Evolutionary conservation across 1,284 basidiomycete species (phyloP).

Genomic region (Laetiporus sulphureus): DNA sequence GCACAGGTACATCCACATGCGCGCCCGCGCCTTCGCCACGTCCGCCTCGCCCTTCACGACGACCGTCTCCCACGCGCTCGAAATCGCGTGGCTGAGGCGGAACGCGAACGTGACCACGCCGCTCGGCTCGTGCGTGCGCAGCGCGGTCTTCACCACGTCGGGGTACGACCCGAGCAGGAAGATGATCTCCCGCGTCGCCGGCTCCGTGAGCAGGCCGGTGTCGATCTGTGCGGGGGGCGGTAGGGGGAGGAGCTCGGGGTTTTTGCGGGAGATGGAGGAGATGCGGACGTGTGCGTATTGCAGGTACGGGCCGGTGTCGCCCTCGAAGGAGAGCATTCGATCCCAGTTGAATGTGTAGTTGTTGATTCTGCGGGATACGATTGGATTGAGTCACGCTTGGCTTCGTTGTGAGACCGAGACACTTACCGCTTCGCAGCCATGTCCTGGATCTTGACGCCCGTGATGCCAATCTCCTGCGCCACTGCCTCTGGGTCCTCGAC

Average conservation of each 20-base stretch:
- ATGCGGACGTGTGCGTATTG: conserved; percentile 97
- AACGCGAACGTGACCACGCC: conserved; percentile 82
- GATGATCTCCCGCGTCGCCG: conserved; percentile 81
- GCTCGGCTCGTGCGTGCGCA: conserved; percentile 86
- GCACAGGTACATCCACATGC: conserved; percentile 86
- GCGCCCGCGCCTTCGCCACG: conserved; percentile 57
- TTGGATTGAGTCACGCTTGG: conserved; percentile 1
- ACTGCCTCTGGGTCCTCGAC: conserved; percentile 86
- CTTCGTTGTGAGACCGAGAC: not conserved
- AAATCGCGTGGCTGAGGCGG: conserved; percentile 75
- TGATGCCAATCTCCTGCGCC: conserved; percentile 86
- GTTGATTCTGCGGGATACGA: conserved; percentile 63
- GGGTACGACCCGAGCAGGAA: conserved; percentile 89
- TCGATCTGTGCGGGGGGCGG: conserved; percentile 65
- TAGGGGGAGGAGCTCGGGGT: conserved; percentile 82
- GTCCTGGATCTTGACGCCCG: conserved; percentile 98
- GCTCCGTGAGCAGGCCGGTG: conserved; percentile 60
- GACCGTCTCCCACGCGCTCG: conserved; percentile 79
- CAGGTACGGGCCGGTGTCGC: conserved; percentile 93
- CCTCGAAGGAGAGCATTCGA: conserved; percentile 94
- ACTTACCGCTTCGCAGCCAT: conserved; percentile 87
- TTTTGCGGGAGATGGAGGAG: conserved; percentile 90
- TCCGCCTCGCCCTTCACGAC: conserved; percentile 28
- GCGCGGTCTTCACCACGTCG: conserved; percentile 81
- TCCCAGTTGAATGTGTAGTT: conserved; percentile 96